Evolutionary conservation across 176 grass and related monocot genomes (phyloP).

Genomic region (Zea luxurians): DNA sequence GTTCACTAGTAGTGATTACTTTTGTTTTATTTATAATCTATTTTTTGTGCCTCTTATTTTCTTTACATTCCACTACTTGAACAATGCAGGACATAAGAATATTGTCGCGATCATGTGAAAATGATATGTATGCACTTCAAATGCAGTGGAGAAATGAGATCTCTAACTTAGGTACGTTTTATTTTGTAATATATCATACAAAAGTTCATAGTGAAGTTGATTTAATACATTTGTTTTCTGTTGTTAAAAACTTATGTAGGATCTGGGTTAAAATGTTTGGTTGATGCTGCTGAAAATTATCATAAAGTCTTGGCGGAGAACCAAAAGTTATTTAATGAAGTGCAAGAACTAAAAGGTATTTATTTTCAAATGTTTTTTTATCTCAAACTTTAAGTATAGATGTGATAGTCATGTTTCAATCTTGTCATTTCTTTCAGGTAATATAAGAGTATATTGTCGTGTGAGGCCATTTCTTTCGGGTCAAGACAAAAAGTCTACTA

Average conservation of each 20-base stretch:
- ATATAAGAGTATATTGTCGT: conserved; percentile 97
- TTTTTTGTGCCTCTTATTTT: conserved; percentile 12
- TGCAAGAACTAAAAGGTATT: conserved; percentile 92
- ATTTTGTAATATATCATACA: conserved; percentile 26
- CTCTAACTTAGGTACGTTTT: conserved; percentile 60
- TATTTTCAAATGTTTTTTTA: neutral
- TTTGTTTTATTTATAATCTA: neutral
- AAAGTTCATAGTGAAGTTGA: neutral
- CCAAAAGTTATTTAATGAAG: conserved; percentile 88
- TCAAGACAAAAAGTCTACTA: conserved; percentile 73
- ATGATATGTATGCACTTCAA: conserved; percentile 59
- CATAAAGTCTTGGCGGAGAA: conserved; percentile 90
- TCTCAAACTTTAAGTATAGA: neutral
- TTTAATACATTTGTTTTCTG: neutral
- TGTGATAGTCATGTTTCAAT: neutral
- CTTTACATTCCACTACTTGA: conserved; percentile 9
- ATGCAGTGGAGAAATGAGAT: conserved; percentile 78
- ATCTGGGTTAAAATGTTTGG: conserved; percentile 62
- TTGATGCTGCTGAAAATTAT: conserved; percentile 90
- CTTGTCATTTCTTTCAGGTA: conserved; percentile 48
- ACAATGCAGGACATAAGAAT: conserved; percentile 60
- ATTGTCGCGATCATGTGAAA: conserved; percentile 57
- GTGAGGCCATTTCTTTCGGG: conserved; percentile 87
- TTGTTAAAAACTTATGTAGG: conserved; percentile 47
- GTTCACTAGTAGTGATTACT: conserved; percentile 19